These are phyloP conservation scores for Colletotrichum magnum DNA, from an alignment of 2,329 filamentous ascomycete genomes.

Conservation along the genomic window DNA sequence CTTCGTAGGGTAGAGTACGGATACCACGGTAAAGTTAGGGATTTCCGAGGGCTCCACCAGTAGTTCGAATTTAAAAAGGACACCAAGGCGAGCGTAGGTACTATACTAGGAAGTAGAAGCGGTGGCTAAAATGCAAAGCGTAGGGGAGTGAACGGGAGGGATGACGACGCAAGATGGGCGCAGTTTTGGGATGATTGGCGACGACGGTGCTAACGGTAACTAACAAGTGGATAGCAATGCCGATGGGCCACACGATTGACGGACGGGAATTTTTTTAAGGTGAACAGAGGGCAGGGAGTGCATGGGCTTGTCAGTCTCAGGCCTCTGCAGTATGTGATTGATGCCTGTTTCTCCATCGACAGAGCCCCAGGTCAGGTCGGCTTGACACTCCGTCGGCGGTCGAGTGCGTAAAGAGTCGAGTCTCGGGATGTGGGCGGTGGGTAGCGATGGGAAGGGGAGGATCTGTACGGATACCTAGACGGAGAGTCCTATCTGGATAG, in stretches of 20 bases:
- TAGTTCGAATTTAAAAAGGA: constrained; percentile 9
- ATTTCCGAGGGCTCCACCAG: constrained; percentile 18
- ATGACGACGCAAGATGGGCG: constrained; percentile 36
- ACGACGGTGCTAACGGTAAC: constrained; percentile 6
- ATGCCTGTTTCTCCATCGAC: too few species aligned
- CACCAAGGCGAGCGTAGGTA: background rate
- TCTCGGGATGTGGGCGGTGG: constrained; percentile 33
- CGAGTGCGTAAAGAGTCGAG: background rate
- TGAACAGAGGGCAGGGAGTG: too few species aligned
- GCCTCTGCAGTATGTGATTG: too few species aligned
- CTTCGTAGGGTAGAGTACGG: constrained; percentile 11
- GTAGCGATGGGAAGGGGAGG: background rate
- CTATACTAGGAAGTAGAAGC: background rate
- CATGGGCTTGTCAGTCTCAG: too few species aligned
- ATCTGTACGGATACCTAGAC: background rate
- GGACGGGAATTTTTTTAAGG: too few species aligned
- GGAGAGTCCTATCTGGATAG: too few species aligned
- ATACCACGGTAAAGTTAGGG: constrained; percentile 5
- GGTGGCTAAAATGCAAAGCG: background rate
- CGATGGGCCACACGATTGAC: too few species aligned
- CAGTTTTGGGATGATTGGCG: constrained; percentile 22
- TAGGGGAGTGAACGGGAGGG: constrained; percentile 20
- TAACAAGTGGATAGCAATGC: constrained; percentile 8
- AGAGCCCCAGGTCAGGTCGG: too few species aligned
- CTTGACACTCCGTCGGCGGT: constrained; percentile 9